Conservation (phyloP, 2,329 filamentous ascomycete species). For the Xylaria sp. region DNA sequence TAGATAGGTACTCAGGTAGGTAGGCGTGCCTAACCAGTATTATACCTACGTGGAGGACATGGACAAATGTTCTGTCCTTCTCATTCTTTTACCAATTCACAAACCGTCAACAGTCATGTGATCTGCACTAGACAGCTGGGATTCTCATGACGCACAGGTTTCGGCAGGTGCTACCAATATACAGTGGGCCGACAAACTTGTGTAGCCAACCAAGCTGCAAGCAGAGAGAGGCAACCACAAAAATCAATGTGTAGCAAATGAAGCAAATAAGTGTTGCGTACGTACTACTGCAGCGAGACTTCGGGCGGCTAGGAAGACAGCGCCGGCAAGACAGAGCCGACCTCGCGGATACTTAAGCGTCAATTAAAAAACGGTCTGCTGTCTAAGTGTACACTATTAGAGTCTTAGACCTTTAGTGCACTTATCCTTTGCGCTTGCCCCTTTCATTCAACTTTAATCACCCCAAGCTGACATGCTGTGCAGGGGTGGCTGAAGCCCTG, state of each 20-base stretch:
- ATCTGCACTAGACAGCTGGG: neutral
- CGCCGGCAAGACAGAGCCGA: neutral
- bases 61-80: neutral
- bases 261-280: neutral
- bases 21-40: neutral
- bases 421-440: slow-evolving; percentile 5
- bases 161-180: slow-evolving; percentile 6
- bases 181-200: neutral
- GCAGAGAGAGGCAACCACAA: neutral
- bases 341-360: neutral
- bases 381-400: neutral
- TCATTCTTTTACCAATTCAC: neutral
- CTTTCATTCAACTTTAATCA: slow-evolving; percentile 25
- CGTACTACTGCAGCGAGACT: neutral
- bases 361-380: neutral
- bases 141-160: neutral
- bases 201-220: neutral
- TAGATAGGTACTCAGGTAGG: neutral
- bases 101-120: neutral
- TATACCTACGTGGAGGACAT: neutral
- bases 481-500: slow-evolving; percentile 24
- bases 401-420: neutral
- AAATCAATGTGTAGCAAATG: neutral
- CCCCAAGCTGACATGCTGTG: slow-evolving; percentile 18
- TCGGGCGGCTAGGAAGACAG: neutral